Base-by-base conservation (phyloP, 2,329 filamentous ascomycete species). In the Periconia digitata region DNA sequence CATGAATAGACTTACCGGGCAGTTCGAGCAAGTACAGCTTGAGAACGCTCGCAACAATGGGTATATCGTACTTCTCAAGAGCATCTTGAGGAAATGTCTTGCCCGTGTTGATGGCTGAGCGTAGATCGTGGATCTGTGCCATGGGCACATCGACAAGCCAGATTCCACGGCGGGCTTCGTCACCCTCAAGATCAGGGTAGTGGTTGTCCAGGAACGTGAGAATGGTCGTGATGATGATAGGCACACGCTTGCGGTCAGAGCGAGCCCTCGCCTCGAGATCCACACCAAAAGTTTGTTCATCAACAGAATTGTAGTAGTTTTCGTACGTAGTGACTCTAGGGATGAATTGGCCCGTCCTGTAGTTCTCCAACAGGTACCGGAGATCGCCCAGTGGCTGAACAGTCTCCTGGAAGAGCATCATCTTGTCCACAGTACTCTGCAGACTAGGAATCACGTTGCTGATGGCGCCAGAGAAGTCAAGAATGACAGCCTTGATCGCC, bases 361-460 rank as follows among this genome's bases (percentile, higher is more conserved):
- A 99, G 69, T 92, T 99, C 75, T 99, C 94, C 39, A 99, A 80
- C 51, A 99, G 81, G 71, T 97, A 99, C 55, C 94, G 84, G 59
- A 99, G 76, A 72, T 99, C 94, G 34, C 90, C 89, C 40, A 85
- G 71, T 6, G 94, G 94, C 72, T 97, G 94, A n/a, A 99, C 89
- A 0, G 94, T 97, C 77, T 99, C 94, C 72, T 99, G 94, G 75
- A 95, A 99, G 40, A 99, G 81, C 85, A 99, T 91, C 92, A 99
- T 96, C 69, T 95, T 91, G 75, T 99, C 94, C 20, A 99, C 91
- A 0, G 92, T 91, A 50, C 92, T 92, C 73, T 97, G 94, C 53
- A 99, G 77, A 65, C 89, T 95, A 16, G 94, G 95, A 54, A 99
- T 97, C 62, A 96, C 92, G 65, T 99, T 99, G 79, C 92, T 92